Evolutionary conservation across 306 rosid genomes (phyloP), one percentile per base, ranked within the genome.

Genomic region (Gleditsia sinensis): DNA sequence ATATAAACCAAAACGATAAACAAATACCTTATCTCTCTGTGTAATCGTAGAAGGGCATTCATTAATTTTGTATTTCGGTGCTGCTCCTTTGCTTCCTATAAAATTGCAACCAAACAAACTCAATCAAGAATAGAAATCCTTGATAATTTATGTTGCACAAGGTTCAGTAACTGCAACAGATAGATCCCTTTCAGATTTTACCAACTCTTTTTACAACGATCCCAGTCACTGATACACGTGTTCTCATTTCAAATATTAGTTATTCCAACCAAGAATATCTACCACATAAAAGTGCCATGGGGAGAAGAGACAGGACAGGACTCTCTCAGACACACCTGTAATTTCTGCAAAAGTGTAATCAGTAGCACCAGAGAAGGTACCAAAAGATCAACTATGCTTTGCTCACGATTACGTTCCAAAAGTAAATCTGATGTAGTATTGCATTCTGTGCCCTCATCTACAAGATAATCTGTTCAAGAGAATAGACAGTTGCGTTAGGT

Each of bases 381-480:
- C 88, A 94, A 79, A 61, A 94, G 97, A 90, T 94, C 97, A 82
- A 94, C 87, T 45, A 92, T 66, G 77, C 89, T 84, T 81, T 88
- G 90, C 78, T 94, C 99, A 71, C 96, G 92, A 78, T 86, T 86
- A 67, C 95, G 99, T 79, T 94, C 99, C 83, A 84, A 55, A 9
- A 92, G 88, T 71, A 94, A 83, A 82, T 94, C 99, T 78, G 97
- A 92, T 8, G 99, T 88, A 75, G 92, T 75, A 81, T 92, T 94
- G 91, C 96, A 88, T 68, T 94, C 98, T 19, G 97, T 88, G 67
- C 97, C 96, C 88, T 94, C 99, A n/a, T 94, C 99, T 53, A 94
- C 99, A 42, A 94, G 99, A 82, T 94, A 92, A 84, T 92, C 99
- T 94, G 89, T 83, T 76, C 75, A 72, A 81, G 77, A 71, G 69